Percentiles rank a stretch among this genome's conserved stretches.
These are phyloP conservation scores for Tympanopsis confertula DNA, from an alignment of 2,329 filamentous ascomycete species.

Conservation along the genomic window DNA sequence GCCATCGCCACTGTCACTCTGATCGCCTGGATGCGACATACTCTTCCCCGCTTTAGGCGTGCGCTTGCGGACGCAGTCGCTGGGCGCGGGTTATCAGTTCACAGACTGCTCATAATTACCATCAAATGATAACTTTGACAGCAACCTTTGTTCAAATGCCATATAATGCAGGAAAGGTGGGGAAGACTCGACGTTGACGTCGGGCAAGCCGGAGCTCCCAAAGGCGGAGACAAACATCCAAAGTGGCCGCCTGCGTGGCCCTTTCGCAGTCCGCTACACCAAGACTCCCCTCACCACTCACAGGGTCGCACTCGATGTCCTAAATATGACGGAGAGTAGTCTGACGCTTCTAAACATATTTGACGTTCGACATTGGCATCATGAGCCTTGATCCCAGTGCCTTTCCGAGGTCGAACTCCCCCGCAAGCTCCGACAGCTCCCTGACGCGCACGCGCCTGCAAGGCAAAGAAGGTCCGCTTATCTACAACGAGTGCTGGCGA, in stretches of 20 bases:
- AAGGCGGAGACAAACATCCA: background rate
- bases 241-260: background rate
- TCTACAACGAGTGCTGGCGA: no score
- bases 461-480: background rate
- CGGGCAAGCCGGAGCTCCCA: background rate
- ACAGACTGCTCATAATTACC: background rate
- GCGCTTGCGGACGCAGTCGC: no score
- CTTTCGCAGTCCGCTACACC: background rate
- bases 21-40: background rate
- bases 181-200: background rate
- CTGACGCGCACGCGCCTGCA: background rate
- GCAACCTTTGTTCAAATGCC: no score
- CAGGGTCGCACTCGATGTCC: background rate
- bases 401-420: background rate
- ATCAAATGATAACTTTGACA: background rate
- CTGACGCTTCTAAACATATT: background rate
- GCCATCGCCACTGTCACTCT: no score
- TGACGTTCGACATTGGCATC: background rate
- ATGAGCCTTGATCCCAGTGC: conserved; percentile 1
- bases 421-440: conserved; percentile 1
- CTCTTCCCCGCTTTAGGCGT: no score
- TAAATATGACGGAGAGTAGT: background rate
- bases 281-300: background rate
- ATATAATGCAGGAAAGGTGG: background rate
- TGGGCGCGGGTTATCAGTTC: background rate